Conservation (phyloP, 495 filamentous ascomycete genomes). For the Neurospora sp. region DNA sequence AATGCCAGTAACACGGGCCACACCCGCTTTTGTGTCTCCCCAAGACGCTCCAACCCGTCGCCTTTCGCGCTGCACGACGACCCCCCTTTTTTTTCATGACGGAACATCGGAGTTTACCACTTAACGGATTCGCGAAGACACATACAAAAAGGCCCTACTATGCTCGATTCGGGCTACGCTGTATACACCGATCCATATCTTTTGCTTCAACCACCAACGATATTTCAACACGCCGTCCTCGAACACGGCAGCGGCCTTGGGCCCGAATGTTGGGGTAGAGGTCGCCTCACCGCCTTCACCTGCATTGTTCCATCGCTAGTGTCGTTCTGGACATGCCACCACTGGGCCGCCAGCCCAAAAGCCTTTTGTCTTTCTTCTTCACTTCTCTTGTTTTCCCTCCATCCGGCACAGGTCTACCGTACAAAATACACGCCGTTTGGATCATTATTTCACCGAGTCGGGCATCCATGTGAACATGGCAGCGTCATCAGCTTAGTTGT, state of each 20-base stretch:
- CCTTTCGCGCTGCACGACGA: not conserved
- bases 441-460: not conserved
- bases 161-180: not conserved
- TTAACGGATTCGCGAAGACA: not conserved
- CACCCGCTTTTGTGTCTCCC: not conserved
- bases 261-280: not conserved
- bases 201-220: not conserved
- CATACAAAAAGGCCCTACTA: not conserved
- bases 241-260: not conserved
- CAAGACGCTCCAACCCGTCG: not conserved
- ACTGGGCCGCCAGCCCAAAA: not conserved
- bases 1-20: not conserved
- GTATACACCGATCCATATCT: not conserved
- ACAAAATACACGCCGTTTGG: not conserved
- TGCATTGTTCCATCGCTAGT: not conserved
- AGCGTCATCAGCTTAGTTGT: not conserved
- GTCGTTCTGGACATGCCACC: not conserved
- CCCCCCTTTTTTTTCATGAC: not conserved
- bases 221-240: not conserved
- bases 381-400: not conserved
- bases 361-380: not conserved
- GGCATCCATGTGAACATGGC: not conserved
- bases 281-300: not conserved
- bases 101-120: not conserved
- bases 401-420: not conserved